These are phyloP conservation scores for Monilinia aucupariae DNA, from an alignment of 2,329 filamentous ascomycete genomes.

Conservation along the genomic window DNA sequence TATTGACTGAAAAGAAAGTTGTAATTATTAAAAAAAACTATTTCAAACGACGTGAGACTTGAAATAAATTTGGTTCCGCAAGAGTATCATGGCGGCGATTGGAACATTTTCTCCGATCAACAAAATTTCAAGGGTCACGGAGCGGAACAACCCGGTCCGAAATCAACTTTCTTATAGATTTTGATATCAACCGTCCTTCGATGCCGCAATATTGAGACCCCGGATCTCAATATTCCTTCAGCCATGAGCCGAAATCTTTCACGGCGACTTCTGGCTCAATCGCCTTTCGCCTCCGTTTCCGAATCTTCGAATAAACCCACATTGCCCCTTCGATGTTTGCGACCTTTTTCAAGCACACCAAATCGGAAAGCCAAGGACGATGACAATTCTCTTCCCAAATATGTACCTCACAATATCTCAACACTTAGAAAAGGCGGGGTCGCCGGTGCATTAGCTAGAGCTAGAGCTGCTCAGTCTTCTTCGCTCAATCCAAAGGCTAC, in stretches of 20 bases:
- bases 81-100: slow-evolving; percentile 22
- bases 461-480: background rate
- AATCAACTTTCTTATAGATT: background rate
- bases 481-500: slow-evolving; percentile 14
- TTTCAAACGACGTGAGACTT: slow-evolving; percentile 12
- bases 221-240: slow-evolving; percentile 10
- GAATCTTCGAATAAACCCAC: slow-evolving; percentile 17
- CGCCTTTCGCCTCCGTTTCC: slow-evolving; percentile 21
- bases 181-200: slow-evolving; percentile 12
- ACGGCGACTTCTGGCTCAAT: slow-evolving; percentile 32
- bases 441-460: background rate
- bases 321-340: slow-evolving; percentile 23
- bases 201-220: background rate
- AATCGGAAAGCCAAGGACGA: slow-evolving; percentile 25
- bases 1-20: slow-evolving; percentile 22
- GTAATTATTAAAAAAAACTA: slow-evolving; percentile 10
- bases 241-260: slow-evolving; percentile 32
- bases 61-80: slow-evolving; percentile 22
- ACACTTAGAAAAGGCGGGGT: background rate
- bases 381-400: slow-evolving; percentile 3
- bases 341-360: slow-evolving; percentile 36
- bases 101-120: slow-evolving; percentile 29
- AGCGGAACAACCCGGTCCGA: background rate
- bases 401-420: background rate
- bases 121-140: background rate